Conservation (phyloP, 768 basidiomycete species). For the Sutorius australiensis region DNA sequence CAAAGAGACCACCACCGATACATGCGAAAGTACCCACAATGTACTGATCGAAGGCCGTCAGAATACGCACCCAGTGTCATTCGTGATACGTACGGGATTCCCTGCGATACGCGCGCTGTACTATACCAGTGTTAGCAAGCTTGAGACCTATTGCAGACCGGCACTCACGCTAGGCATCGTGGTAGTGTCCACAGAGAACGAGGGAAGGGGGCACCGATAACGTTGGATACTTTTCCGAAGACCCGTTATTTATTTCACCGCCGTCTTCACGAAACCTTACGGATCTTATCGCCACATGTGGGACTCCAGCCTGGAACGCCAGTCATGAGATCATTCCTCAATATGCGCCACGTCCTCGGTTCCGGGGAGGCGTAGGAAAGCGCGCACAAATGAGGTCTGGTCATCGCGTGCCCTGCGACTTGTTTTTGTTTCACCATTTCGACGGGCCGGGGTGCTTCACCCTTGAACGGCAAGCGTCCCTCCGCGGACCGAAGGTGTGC, state of each 20-base stretch:
- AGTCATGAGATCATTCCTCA: conserved; percentile 3
- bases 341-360: not conserved
- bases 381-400: not conserved
- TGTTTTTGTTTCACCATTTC: not conserved
- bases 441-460: not conserved
- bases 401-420: not conserved
- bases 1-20: conserved; percentile 76
- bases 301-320: not conserved
- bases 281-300: conserved; percentile 6
- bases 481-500: not conserved
- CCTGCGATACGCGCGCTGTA: conserved; percentile 54
- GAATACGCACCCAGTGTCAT: not conserved
- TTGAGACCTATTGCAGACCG: not conserved
- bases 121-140: conserved; percentile 27
- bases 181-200: not conserved
- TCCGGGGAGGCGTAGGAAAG: not conserved
- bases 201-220: not conserved
- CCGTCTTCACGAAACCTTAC: not conserved
- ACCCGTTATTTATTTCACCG: conserved; percentile 12
- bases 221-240: not conserved
- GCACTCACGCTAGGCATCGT: conserved; percentile 27
- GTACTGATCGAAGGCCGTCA: conserved; percentile 46
- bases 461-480: not conserved
- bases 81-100: conserved; percentile 44
- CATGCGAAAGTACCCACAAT: conserved; percentile 78